Base-by-base conservation (phyloP, 805 yeast species). In the Torulaspora delbrueckii region DNA sequence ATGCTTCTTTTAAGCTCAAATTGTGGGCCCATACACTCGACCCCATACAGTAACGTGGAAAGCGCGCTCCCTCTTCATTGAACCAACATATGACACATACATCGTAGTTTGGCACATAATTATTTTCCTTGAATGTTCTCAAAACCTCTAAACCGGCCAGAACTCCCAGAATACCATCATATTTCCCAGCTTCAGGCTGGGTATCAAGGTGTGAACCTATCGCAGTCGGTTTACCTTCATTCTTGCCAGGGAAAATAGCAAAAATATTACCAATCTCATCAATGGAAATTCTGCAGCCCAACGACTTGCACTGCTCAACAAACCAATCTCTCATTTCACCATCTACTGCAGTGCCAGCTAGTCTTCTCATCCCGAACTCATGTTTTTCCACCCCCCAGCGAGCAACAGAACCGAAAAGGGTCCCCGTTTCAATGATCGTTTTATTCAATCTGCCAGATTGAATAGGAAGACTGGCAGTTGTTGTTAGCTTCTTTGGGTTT, bases 31-130 rank as follows among this genome's bases (percentile, higher is more conserved):
- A 83, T 2, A 81, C 86, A 10, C 81, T 73, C 3, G 84, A 77
- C 2, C 84, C 76, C 76, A 82, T 81, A 61, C 80, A 73, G 36
- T 82, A 72, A 65, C 76, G 70, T n/a, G 88, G 86, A 57, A 82
- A 83, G 41, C 90, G 65, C 0, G 89, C 88, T 45, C 90, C 90
- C 67, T 83, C 90, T 59, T 83, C 90, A 56, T 83, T 83, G 62
- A 81, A 79, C 90, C 90, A 83, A 57, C 78, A 73, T 34, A 83
- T 72, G 5, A 80, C 71, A 5, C 82, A 80, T 45, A 83, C 74
- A 8, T 88, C 88, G 50, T 71, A 82, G 43, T 79, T 74, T 13
- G 90, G 86, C 8, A 68, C 70, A 55, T 66, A 74, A 35, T 71
- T 68, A 59, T 79, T 77, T n/a, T 78, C 86, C 48, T 79, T 76